Conservation (phyloP, 2,329 filamentous ascomycete genomes). For the Fusarium goolgardi region DNA sequence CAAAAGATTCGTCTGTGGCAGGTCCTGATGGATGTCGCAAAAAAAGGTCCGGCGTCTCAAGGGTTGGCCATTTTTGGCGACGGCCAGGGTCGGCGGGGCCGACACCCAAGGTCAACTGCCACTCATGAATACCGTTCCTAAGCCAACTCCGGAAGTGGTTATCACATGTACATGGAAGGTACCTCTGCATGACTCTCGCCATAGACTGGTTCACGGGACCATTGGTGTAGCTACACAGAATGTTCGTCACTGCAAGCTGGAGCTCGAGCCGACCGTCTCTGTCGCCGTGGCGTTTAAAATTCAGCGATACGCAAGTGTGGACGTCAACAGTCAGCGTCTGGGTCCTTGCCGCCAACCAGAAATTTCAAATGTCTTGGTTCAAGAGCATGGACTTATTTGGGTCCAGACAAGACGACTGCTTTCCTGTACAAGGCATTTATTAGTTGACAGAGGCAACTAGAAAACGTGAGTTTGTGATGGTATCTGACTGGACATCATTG, state of each 20-base stretch:
- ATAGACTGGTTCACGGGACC: slow-evolving; percentile 42
- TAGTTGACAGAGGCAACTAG: not conserved
- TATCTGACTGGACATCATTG: not conserved
- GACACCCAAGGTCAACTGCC: slow-evolving; percentile 48
- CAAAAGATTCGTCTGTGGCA: slow-evolving; percentile 24
- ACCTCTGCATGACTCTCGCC: slow-evolving; percentile 46
- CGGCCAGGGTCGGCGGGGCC: slow-evolving; percentile 45
- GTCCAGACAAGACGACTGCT: not conserved
- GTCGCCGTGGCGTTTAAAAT: slow-evolving; percentile 43
- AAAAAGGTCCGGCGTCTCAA: slow-evolving; percentile 36
- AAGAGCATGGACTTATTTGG: slow-evolving; percentile 10
- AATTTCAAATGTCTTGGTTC: slow-evolving; percentile 25
- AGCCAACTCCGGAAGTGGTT: slow-evolving; percentile 47
- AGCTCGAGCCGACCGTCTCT: slow-evolving; percentile 37
- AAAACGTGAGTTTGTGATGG: slow-evolving; percentile 9
- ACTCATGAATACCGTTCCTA: slow-evolving; percentile 44
- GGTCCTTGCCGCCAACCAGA: slow-evolving; percentile 30
- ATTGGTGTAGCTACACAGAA: slow-evolving; percentile 30
- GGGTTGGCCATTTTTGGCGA: slow-evolving; percentile 37
- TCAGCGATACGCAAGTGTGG: slow-evolving; percentile 36
- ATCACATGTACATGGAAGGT: slow-evolving; percentile 46
- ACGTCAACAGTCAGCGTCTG: slow-evolving; percentile 31
- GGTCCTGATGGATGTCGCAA: slow-evolving; percentile 26
- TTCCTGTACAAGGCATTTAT: not conserved
- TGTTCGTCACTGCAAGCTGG: slow-evolving; percentile 27